Evolutionary conservation across 495 filamentous ascomycete genomes (phyloP).

Genomic region (Penicillium antarcticum): DNA sequence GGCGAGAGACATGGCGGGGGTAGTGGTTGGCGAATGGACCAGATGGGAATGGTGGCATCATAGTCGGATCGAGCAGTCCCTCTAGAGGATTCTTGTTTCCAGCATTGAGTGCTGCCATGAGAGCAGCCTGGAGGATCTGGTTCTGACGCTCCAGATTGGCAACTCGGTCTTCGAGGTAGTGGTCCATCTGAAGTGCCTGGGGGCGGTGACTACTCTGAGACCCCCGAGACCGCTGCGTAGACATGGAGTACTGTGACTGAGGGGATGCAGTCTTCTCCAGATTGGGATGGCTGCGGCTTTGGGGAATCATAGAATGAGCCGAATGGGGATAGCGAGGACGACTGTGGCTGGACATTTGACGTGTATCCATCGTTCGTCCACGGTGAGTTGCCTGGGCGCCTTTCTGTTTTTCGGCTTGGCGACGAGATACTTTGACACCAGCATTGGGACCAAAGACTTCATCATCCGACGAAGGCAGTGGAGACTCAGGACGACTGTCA

Average conservation of each 20-base stretch:
- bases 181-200: slow-evolving; percentile 4
- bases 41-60: slow-evolving; percentile 12
- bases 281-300: slow-evolving; percentile 16
- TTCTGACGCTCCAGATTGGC: slow-evolving; percentile 44
- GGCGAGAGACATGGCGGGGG: slow-evolving; percentile 18
- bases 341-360: not conserved
- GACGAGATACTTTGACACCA: slow-evolving; percentile 4
- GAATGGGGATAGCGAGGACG: slow-evolving; percentile 7
- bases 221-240: slow-evolving; percentile 20
- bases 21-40: slow-evolving; percentile 8
- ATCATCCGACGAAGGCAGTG: slow-evolving; percentile 43
- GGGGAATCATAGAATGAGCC: slow-evolving; percentile 25
- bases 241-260: slow-evolving; percentile 21
- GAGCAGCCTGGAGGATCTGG: slow-evolving; percentile 43
- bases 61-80: slow-evolving; percentile 17
- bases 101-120: slow-evolving; percentile 39
- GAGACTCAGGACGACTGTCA: slow-evolving; percentile 34
- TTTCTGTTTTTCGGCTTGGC: slow-evolving; percentile 6
- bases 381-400: slow-evolving; percentile 6
- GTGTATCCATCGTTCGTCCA: slow-evolving; percentile 14
- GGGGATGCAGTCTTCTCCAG: slow-evolving; percentile 23
- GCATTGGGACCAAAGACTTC: slow-evolving; percentile 26
- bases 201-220: slow-evolving; percentile 17
- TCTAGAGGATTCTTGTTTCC: slow-evolving; percentile 27
- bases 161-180: slow-evolving; percentile 37